Base-by-base conservation (phyloP, 305 asterid species). In the Fraxinus paxiana region DNA sequence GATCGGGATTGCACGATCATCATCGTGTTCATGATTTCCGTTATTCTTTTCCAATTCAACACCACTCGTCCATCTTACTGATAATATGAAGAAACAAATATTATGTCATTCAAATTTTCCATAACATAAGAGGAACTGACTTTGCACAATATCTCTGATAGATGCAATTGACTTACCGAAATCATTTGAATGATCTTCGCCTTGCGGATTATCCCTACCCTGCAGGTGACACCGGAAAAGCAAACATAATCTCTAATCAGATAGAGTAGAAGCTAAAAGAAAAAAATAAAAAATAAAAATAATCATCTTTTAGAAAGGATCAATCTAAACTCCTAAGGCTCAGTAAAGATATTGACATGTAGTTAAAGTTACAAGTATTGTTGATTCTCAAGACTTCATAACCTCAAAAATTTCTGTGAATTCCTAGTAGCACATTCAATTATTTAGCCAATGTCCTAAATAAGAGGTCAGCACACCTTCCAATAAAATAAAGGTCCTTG, bases 61-160 rank as follows among this genome's bases (percentile, higher is more conserved):
- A 46, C 69, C 37, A 71, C 79, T 78, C 77, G 85, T 87, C 91
- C 88, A 85, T 74, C 84, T 84, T 82, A 81, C 86, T 87, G 79
- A 10, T 0, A 71, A 43, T 76, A 54, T n/a, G 20, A 61, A 63
- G 34, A 61, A 37, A 9, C 30, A 38, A 10, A 8, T 24, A 82
- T 2, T 17, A 20, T 72, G 31, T 33, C 73, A 3, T 26, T 24
- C 18, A 67, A 67, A 3, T 0, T 67, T 67, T 67, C 28, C 63
- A 48, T 75, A 43, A 51, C 6, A 17, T 0, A 35, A 7, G 15
- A 35, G 15, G 22, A 28, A 43, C 31, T 41, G 48, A 43, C 2
- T 7, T 61, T 8, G 71, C 71, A 61, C n/a, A 22, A 61, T 30
- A 67, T 67, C 41, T 30, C 38, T 6, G 20, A 30, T 26, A 26